Base-by-base conservation (phyloP, 768 basidiomycete genomes). In the Piloderma croceum region DNA sequence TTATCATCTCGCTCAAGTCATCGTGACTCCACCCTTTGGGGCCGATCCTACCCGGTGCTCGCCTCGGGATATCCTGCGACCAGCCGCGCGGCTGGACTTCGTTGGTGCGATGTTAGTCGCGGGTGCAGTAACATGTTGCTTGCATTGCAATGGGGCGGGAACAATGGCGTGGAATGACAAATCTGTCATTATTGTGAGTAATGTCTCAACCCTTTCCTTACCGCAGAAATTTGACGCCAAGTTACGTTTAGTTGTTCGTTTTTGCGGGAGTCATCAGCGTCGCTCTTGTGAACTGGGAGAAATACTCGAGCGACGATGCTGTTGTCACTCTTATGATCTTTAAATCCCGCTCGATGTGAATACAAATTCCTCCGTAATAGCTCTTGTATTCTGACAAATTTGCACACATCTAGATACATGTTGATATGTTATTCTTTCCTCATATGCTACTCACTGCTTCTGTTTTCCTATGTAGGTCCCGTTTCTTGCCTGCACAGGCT, bases 131-230 rank as follows among this genome's bases (percentile, higher is more conserved):
- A 64, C 64, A 6, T 60, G 56, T 38, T 71, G 22, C 57, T 74
- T 3, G 63, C 72, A 3, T 49, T 75, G 4, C 65, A 71, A 44
- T 71, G 69, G 68, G 73, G 71, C n/a, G 72, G 73, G 2, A 64
- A 66, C 54, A 5, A 67, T 68, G 42, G 56, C 68, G 3, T 76
- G 74, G 74, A 53, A n/a, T n/a, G n/a, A n/a, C n/a, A n/a, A n/a
- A n/a, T n/a, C n/a, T n/a, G n/a, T n/a, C n/a, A n/a, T n/a, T n/a
- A n/a, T n/a, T n/a, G n/a, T n/a, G n/a, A n/a, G n/a, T n/a, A n/a
- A n/a, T n/a, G n/a, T n/a, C n/a, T n/a, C n/a, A n/a, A n/a, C n/a
- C n/a, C n/a, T n/a, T n/a, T n/a, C n/a, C n/a, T n/a, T n/a, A n/a
- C n/a, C n/a, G n/a, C n/a, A n/a, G n/a, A n/a, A n/a, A n/a, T n/a